Evolutionary conservation across 192 early-diverging fungal species (phyloP).

Genomic region (Coemansia sp.): DNA sequence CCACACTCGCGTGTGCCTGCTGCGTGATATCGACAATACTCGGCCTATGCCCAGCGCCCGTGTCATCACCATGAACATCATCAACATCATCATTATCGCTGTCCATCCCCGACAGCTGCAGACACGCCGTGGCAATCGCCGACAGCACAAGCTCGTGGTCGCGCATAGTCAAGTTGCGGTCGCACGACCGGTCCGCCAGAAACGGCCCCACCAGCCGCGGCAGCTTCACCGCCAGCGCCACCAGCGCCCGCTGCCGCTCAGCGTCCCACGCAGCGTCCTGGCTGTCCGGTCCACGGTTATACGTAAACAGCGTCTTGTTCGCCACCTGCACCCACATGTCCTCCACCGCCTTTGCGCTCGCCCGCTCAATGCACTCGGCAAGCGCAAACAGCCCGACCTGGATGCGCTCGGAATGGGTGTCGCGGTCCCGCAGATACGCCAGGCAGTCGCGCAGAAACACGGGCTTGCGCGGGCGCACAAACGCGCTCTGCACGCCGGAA

Average conservation of each 20-base stretch:
- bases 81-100: not conserved
- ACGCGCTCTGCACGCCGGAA: slow-evolving; percentile 18
- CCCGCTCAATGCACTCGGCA: slow-evolving; percentile 21
- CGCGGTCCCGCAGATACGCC: slow-evolving; percentile 23
- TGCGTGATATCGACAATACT: not conserved
- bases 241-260: slow-evolving; percentile 21
- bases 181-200: slow-evolving; percentile 38
- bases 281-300: slow-evolving; percentile 41
- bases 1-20: not conserved
- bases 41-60: not conserved
- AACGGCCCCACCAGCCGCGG: slow-evolving; percentile 33
- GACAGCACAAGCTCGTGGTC: slow-evolving; percentile 45
- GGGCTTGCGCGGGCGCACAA: slow-evolving; percentile 37
- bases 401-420: slow-evolving; percentile 9
- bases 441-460: slow-evolving; percentile 43
- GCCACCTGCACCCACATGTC: slow-evolving; percentile 37
- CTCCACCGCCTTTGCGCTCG: slow-evolving; percentile 21
- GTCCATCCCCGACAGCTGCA: slow-evolving; percentile 18
- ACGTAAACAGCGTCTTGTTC: slow-evolving; percentile 29
- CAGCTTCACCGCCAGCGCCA: slow-evolving; percentile 24
- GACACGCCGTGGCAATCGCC: slow-evolving; percentile 41
- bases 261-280: slow-evolving; percentile 33
- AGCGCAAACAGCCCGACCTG: slow-evolving; percentile 31
- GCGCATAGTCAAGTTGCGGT: slow-evolving; percentile 35
- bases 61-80: too few species aligned